phyloP scores from a whole-genome alignment of 768 basidiomycete species.

The Termitomyces sp. region DNA sequence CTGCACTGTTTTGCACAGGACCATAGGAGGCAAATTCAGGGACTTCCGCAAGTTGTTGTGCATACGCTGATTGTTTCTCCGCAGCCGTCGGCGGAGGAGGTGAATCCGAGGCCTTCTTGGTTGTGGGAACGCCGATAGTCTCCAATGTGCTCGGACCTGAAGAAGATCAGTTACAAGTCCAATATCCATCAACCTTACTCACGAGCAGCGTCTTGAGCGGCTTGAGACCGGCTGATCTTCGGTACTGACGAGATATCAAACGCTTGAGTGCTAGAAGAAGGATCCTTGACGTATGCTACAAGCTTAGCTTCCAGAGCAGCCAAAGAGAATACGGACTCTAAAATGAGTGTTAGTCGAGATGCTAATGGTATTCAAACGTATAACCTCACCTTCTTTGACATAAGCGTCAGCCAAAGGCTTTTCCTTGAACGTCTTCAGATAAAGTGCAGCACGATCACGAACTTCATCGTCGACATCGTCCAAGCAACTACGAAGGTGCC shows the following conservation, averaged over 20 bases:
- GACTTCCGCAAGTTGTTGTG: constrained; percentile 78
- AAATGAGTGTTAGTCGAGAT: constrained; percentile 5
- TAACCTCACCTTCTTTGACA: constrained; percentile 77
- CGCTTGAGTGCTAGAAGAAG: constrained; percentile 59
- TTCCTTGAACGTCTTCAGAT: constrained; percentile 79
- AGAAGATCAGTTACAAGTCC: constrained; percentile 5
- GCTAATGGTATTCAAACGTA: neutral
- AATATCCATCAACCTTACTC: constrained; percentile 24
- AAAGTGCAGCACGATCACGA: constrained; percentile 93
- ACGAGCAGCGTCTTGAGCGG: constrained; percentile 86
- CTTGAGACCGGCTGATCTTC: constrained; percentile 91
- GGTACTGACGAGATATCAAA: constrained; percentile 86
- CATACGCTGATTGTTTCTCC: constrained; percentile 85
- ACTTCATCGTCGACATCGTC: constrained; percentile 99
- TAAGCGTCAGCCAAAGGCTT: constrained; percentile 78
- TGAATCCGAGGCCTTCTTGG: constrained; percentile 50
- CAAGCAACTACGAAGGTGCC: constrained; percentile 58
- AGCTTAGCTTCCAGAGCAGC: constrained; percentile 86
- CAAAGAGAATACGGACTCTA: constrained; percentile 93
- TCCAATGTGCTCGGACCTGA: constrained; percentile 86
- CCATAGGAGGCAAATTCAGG: constrained; percentile 87
- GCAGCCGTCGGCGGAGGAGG: constrained; percentile 79
- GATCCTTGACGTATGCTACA: constrained; percentile 89
- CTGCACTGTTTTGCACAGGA: constrained; percentile 81
- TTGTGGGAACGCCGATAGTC: constrained; percentile 68